Percentiles rank a stretch among this genome's conserved stretches.
phyloP scores from a whole-genome alignment of 2,329 filamentous ascomycete genomes.

The Cladophialophora immunda region DNA sequence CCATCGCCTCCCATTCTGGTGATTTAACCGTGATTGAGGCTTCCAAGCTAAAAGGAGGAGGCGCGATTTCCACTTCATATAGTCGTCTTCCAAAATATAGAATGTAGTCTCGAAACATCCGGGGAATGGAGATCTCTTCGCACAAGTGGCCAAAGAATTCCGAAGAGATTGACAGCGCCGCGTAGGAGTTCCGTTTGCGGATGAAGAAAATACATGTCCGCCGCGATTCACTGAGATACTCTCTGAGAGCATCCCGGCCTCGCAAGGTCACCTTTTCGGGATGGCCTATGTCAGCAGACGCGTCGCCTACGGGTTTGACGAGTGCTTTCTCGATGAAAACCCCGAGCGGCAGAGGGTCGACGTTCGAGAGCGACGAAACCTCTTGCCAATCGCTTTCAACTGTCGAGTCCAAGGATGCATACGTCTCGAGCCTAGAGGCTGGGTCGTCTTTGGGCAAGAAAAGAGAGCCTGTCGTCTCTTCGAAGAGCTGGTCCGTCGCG shows the following conservation, averaged over 20 bases:
- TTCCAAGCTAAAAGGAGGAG: background rate
- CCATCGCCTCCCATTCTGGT: slow-evolving; percentile 15
- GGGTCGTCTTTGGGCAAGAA: background rate
- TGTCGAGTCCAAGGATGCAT: background rate
- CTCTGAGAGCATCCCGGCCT: background rate
- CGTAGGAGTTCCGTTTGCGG: background rate
- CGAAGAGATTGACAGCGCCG: slow-evolving; percentile 3
- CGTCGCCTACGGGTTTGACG: background rate
- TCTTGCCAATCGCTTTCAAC: background rate
- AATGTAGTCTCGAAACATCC: background rate
- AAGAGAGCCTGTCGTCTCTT: background rate
- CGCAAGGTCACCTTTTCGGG: background rate
- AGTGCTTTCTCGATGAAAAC: background rate
- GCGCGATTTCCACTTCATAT: slow-evolving; percentile 4
- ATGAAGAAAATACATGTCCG: background rate
- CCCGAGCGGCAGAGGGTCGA: background rate
- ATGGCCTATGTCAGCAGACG: background rate
- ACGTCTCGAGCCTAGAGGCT: background rate
- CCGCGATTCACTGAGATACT: background rate
- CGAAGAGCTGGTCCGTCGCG: background rate
- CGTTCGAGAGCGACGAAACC: background rate
- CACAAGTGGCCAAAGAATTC: background rate
- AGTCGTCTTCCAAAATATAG: slow-evolving; percentile 1
- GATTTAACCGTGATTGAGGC: background rate
- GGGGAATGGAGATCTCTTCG: slow-evolving; percentile 1